phyloP scores from a whole-genome alignment of 2,329 filamentous ascomycete species.

The Fusarium sp. region DNA sequence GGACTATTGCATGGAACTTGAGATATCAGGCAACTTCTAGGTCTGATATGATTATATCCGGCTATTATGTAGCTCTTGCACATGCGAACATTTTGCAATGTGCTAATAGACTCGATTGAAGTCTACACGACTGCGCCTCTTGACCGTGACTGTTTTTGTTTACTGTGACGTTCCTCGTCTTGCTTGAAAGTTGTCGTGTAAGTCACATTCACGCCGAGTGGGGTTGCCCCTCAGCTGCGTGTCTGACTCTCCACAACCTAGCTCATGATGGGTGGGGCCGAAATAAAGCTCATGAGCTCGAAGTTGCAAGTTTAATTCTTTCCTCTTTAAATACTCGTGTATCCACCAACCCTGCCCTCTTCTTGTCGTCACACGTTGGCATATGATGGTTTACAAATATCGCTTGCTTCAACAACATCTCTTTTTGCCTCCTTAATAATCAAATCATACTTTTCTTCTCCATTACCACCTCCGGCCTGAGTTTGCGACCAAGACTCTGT shows the following conservation, averaged over 20 bases:
- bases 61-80: constrained; percentile 36
- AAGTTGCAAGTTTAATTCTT: constrained; percentile 2
- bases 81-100: constrained; percentile 7
- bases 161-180: neutral
- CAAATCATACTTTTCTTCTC: neutral
- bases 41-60: constrained; percentile 33
- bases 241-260: neutral
- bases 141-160: neutral
- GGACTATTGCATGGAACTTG: constrained; percentile 34
- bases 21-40: constrained; percentile 23
- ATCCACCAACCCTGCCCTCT: neutral
- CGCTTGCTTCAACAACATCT: constrained; percentile 3
- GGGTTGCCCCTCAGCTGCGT: constrained; percentile 19
- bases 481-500: neutral
- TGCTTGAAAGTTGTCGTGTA: neutral
- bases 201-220: constrained; percentile 5
- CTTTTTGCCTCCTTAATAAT: constrained; percentile 40
- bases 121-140: constrained; percentile 20
- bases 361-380: neutral
- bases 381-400: constrained; percentile 33
- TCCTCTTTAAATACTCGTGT: constrained; percentile 7
- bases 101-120: constrained; percentile 37
- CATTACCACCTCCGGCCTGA: neutral
- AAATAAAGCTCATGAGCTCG: constrained; percentile 18
- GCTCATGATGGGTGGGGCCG: constrained; percentile 33